These are phyloP conservation scores for Syncephalis fuscata DNA, from an alignment of 371 early-diverging fungal species.

Conservation along the genomic window DNA sequence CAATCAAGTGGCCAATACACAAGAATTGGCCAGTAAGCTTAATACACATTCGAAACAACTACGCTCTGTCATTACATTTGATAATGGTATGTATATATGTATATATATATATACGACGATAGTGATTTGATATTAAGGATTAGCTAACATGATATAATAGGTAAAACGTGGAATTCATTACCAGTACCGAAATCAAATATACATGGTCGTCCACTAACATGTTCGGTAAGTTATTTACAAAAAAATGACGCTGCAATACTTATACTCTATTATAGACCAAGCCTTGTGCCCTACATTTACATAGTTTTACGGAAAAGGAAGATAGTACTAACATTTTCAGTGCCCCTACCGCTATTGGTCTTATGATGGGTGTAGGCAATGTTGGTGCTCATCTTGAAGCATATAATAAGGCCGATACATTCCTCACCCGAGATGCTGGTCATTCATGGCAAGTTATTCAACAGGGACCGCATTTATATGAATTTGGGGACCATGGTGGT, in stretches of 20 bases:
- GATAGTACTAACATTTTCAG: slow-evolving; percentile 65
- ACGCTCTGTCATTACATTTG: slow-evolving; percentile 54
- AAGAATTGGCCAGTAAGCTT: slow-evolving; percentile 21
- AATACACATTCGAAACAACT: slow-evolving; percentile 34
- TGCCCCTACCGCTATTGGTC: slow-evolving; percentile 62
- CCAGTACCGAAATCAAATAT: background rate
- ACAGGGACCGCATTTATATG: slow-evolving; percentile 61
- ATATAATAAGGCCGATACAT: slow-evolving; percentile 63
- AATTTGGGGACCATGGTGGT: slow-evolving; percentile 78
- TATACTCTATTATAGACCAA: background rate
- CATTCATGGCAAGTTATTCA: slow-evolving; percentile 51
- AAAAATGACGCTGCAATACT: background rate
- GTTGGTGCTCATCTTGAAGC: slow-evolving; percentile 47
- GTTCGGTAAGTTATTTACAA: background rate
- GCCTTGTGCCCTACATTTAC: slow-evolving; percentile 51
- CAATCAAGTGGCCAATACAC: slow-evolving; percentile 62
- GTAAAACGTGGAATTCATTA: too few species aligned
- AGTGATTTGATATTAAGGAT: too few species aligned
- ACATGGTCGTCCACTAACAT: background rate
- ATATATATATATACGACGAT: background rate
- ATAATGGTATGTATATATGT: slow-evolving; percentile 42
- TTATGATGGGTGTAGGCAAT: slow-evolving; percentile 86
- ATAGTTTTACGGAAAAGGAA: slow-evolving; percentile 60
- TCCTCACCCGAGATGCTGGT: slow-evolving; percentile 71
- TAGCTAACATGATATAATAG: too few species aligned